These are phyloP conservation scores for Ogataea henricii DNA, from an alignment of 805 yeast species.

Conservation along the genomic window DNA sequence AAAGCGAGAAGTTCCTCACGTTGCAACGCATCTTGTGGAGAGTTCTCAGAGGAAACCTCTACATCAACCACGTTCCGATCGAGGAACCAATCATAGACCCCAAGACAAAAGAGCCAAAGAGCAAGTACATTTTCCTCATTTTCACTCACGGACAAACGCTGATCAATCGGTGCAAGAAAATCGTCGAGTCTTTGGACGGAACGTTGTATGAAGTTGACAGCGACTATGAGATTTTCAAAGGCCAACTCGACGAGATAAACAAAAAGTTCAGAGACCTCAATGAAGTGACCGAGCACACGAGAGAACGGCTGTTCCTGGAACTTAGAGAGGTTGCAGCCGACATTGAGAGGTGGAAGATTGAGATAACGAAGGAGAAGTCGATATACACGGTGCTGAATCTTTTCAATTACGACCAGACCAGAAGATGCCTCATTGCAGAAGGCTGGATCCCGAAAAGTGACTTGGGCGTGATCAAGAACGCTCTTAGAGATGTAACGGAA, in stretches of 20 bases:
- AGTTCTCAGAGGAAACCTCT: constrained; percentile 87
- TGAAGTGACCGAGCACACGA: constrained; percentile 63
- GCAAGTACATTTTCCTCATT: constrained; percentile 80
- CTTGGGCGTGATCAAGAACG: constrained; percentile 59
- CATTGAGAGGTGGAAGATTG: constrained; percentile 71
- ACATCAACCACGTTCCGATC: constrained; percentile 73
- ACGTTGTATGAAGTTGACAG: constrained; percentile 61
- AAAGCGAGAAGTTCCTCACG: constrained; percentile 64
- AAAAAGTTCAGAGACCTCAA: constrained; percentile 39
- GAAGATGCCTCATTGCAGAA: constrained; percentile 88
- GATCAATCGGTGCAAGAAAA: constrained; percentile 67
- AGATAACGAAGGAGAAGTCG: constrained; percentile 76
- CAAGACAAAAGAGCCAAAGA: constrained; percentile 52
- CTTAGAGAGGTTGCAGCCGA: constrained; percentile 75
- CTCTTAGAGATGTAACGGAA: constrained; percentile 66
- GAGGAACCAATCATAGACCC: constrained; percentile 65
- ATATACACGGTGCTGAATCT: constrained; percentile 76
- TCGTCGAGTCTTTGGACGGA: constrained; percentile 89
- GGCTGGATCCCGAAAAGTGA: constrained; percentile 95
- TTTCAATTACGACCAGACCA: constrained; percentile 78
- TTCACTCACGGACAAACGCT: constrained; percentile 88
- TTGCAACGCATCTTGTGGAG: constrained; percentile 90
- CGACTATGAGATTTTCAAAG: constrained; percentile 42
- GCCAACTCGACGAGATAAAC: constrained; percentile 53
- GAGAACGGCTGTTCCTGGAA: constrained; percentile 73